phyloP scores from a whole-genome alignment of 345 rosid genomes.

The Pistacia atlantica region DNA sequence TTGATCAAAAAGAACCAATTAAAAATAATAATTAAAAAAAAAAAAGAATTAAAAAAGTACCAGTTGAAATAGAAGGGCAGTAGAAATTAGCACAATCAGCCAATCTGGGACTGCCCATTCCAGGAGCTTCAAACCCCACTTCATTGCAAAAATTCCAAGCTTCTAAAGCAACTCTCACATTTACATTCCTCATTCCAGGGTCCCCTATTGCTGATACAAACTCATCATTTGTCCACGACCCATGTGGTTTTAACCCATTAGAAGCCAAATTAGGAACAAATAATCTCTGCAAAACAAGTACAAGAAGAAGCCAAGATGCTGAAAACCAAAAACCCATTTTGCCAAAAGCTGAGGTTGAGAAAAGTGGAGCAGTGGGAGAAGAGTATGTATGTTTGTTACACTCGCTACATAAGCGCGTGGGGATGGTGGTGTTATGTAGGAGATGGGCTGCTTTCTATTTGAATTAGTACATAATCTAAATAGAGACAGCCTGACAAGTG shows the following conservation, averaged over 20 bases:
- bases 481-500: neutral
- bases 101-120: conserved; percentile 60
- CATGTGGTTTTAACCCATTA: neutral
- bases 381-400: neutral
- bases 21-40: too few species aligned
- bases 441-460: neutral
- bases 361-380: neutral
- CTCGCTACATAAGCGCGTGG: neutral
- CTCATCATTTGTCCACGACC: conserved; percentile 13
- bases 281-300: conserved; percentile 6
- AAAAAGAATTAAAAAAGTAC: conserved; percentile 15
- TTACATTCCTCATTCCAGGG: conserved; percentile 55
- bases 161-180: conserved; percentile 58
- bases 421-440: neutral
- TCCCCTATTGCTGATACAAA: conserved; percentile 54
- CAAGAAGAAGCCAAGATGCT: conserved; percentile 1
- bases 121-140: conserved; percentile 57
- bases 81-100: conserved; percentile 61
- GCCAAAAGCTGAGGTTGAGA: neutral
- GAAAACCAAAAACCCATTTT: conserved; percentile 10
- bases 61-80: conserved; percentile 29
- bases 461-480: neutral
- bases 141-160: conserved; percentile 78
- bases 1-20: neutral
- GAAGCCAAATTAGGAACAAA: neutral